These are phyloP conservation scores for Camellia sinensis DNA, from an alignment of 148 eudicot genomes.

Conservation along the genomic window DNA sequence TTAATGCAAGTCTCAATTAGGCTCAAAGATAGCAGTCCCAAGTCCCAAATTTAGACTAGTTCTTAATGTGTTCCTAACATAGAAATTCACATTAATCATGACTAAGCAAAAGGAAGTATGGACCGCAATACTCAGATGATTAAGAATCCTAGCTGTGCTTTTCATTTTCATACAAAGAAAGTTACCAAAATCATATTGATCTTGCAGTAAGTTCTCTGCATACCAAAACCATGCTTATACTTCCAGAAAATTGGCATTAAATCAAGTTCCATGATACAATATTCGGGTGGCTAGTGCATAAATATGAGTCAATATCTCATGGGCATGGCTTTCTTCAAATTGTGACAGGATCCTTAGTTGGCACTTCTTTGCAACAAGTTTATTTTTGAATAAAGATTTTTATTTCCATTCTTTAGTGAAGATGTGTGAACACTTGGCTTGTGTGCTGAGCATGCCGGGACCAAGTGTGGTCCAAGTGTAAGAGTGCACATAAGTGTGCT, in stretches of 20 bases:
- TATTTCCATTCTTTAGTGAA: background rate
- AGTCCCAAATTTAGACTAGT: background rate
- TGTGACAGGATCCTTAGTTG: background rate
- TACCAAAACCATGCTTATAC: background rate
- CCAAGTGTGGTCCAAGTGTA: no score
- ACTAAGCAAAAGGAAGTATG: background rate
- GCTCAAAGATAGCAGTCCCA: background rate
- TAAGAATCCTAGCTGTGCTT: background rate
- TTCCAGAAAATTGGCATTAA: background rate
- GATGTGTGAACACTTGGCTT: no score
- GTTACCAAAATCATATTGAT: background rate
- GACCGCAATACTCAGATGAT: background rate
- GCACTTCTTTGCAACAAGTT: background rate
- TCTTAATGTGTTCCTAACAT: background rate
- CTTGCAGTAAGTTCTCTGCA: background rate
- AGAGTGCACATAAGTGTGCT: no score
- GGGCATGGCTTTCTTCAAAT: background rate
- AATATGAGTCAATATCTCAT: background rate
- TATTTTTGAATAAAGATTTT: background rate
- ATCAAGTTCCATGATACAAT: constrained; percentile 1
- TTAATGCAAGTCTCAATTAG: background rate
- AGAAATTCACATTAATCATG: background rate
- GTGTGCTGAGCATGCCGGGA: no score
- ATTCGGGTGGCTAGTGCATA: background rate
- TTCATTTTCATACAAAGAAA: background rate